Conservation (phyloP, 345 rosid species). For the Carallia brachiata region DNA sequence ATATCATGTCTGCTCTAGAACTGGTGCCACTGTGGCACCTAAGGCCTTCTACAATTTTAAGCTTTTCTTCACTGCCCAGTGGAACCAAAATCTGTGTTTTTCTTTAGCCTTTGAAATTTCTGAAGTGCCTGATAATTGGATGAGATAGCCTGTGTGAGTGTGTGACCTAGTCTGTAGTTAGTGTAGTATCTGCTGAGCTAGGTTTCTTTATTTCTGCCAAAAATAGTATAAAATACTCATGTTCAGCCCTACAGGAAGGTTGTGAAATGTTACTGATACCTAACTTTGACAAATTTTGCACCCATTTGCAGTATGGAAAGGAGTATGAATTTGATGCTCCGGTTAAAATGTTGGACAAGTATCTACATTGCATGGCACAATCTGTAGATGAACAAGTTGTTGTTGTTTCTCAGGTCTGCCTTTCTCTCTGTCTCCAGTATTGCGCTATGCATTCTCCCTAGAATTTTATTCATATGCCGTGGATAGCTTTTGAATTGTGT, state of each 20-base stretch:
- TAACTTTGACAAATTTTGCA: not conserved
- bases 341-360: slow-evolving; percentile 82
- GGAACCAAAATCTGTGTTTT: not conserved
- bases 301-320: slow-evolving; percentile 72
- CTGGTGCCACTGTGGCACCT: not conserved
- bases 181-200: not conserved
- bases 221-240: not conserved
- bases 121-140: not conserved
- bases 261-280: not conserved
- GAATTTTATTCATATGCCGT: not conserved
- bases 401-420: slow-evolving; percentile 80
- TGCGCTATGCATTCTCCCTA: not conserved
- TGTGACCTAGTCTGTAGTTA: not conserved
- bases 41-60: not conserved
- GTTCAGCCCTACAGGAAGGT: not conserved
- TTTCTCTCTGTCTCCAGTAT: slow-evolving; percentile 5
- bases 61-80: not conserved
- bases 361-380: slow-evolving; percentile 86
- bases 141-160: not conserved
- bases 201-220: not conserved
- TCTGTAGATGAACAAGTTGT: slow-evolving; percentile 82
- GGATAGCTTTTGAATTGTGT: not conserved
- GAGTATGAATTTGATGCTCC: slow-evolving; percentile 96
- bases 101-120: not conserved
- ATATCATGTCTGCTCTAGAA: slow-evolving; percentile 19